phyloP scores from a whole-genome alignment of 2,329 filamentous ascomycete species.

The Biscogniauxia mediterranea region DNA sequence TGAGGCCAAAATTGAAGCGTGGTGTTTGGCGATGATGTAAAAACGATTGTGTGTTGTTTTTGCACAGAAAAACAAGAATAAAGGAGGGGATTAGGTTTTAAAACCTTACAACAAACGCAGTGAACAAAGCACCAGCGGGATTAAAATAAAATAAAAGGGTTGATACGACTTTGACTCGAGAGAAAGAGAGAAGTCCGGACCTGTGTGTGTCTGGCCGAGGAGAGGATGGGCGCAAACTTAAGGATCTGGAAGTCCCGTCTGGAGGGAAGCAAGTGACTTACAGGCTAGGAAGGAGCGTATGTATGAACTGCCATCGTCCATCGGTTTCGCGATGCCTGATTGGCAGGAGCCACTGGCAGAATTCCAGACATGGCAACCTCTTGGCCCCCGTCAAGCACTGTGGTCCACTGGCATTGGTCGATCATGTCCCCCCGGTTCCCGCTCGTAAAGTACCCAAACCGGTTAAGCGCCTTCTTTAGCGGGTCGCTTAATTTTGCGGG shows the following conservation, averaged over 20 bases:
- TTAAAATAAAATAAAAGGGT: neutral
- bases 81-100: neutral
- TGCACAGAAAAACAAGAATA: neutral
- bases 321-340: neutral
- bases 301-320: too few relatives aligned
- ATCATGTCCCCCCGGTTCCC: neutral
- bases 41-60: neutral
- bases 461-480: neutral
- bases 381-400: neutral
- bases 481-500: neutral
- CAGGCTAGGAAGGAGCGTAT: too few relatives aligned
- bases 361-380: neutral
- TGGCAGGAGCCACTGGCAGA: neutral
- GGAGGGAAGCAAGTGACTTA: neutral
- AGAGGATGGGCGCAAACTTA: neutral
- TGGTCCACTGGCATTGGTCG: neutral
- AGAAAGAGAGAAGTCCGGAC: neutral
- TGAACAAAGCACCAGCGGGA: neutral
- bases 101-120: neutral
- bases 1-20: neutral
- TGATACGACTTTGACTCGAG: neutral
- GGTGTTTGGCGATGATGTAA: neutral
- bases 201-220: too few relatives aligned
- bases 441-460: neutral
- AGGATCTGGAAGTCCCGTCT: neutral